These are phyloP conservation scores for Teunomyces atbi DNA, from an alignment of 805 yeast species.

Conservation along the genomic window DNA sequence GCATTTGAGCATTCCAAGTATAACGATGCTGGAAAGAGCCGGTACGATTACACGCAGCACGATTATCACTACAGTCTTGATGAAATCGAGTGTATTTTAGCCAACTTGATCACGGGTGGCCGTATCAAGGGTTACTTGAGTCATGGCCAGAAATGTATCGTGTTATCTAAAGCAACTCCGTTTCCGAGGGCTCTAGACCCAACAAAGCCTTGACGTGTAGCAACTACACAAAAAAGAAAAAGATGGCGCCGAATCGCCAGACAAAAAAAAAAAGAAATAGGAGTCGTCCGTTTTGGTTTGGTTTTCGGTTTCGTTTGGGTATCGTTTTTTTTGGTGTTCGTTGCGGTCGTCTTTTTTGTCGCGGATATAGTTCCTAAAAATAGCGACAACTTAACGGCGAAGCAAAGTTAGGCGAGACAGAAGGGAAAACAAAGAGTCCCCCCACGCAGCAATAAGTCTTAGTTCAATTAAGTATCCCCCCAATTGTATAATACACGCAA, in stretches of 20 bases:
- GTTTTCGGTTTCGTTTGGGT: too few relatives aligned
- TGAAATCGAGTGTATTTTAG: slow-evolving; percentile 66
- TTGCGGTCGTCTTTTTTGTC: not conserved
- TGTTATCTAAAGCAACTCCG: slow-evolving; percentile 70
- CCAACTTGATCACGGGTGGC: slow-evolving; percentile 60
- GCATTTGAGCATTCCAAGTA: slow-evolving; percentile 38
- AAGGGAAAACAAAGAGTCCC: not conserved
- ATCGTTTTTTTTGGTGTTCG: too few relatives aligned
- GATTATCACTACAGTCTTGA: slow-evolving; percentile 29
- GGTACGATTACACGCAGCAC: slow-evolving; percentile 1
- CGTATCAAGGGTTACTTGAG: slow-evolving; percentile 78
- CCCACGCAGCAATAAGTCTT: too few relatives aligned
- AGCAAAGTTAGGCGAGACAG: not conserved
- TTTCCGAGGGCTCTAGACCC: slow-evolving; percentile 47
- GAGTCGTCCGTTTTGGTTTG: not conserved
- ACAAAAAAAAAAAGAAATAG: not conserved
- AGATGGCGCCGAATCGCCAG: too few relatives aligned
- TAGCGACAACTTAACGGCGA: not conserved
- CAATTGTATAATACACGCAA: too few relatives aligned
- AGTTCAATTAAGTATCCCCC: too few relatives aligned
- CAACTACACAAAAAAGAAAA: not conserved
- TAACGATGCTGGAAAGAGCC: not conserved
- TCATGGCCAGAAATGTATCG: slow-evolving; percentile 70
- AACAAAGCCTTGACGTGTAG: not conserved
- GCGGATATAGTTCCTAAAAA: slow-evolving; percentile 1